A percentile compares a stretch with the other conserved stretches of the same genome.
Evolutionary conservation across 1,139 yeast species (phyloP).

Genomic region (Pichia sp.): DNA sequence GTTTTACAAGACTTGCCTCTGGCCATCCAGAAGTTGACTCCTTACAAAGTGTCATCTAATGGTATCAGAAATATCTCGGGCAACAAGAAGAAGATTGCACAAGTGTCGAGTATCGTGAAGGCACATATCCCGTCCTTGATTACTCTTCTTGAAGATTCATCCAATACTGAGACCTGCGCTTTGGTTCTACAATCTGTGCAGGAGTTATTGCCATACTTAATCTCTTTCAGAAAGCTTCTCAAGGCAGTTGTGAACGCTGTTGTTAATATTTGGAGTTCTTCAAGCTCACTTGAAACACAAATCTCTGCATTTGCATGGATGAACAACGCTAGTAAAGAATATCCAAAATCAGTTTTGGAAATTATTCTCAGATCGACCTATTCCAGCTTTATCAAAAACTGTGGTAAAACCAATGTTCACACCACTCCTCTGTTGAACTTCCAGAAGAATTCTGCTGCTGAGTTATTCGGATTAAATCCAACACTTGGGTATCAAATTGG

Average conservation of each 20-base stretch:
- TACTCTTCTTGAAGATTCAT: conserved; percentile 63
- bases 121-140: conserved; percentile 69
- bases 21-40: conserved; percentile 66
- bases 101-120: conserved; percentile 62
- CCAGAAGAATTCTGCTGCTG: conserved; percentile 86
- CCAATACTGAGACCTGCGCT: conserved; percentile 80
- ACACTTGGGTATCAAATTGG: conserved; percentile 79
- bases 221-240: conserved; percentile 71
- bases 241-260: conserved; percentile 67
- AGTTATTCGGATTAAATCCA: conserved; percentile 73
- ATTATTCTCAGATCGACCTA: conserved; percentile 66
- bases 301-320: conserved; percentile 85
- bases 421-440: conserved; percentile 83
- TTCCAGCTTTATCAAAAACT: conserved; percentile 72
- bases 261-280: conserved; percentile 72
- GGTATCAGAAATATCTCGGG: conserved; percentile 34
- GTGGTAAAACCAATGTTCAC: conserved; percentile 79
- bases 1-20: conserved; percentile 71
- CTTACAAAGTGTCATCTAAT: conserved; percentile 51
- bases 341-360: conserved; percentile 60
- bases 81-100: conserved; percentile 50
- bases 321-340: conserved; percentile 68
- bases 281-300: conserved; percentile 70
- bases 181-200: conserved; percentile 63
- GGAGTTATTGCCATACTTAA: conserved; percentile 76